These are phyloP conservation scores for Penicillium vulpinum DNA, from an alignment of 2,329 filamentous ascomycete species.

Conservation along the genomic window DNA sequence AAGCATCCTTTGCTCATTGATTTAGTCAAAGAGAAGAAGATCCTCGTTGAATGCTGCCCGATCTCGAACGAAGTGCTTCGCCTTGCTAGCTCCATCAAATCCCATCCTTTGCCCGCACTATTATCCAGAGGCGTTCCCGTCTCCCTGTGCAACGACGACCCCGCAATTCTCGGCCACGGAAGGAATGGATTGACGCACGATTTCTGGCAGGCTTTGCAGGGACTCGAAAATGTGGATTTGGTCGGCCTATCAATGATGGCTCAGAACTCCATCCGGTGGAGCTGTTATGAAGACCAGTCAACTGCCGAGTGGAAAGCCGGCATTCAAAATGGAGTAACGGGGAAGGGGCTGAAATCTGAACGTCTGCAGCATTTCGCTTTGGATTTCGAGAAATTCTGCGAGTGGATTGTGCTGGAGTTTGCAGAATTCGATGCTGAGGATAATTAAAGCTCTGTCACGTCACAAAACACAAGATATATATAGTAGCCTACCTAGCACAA, in stretches of 20 bases:
- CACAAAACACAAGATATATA: slow-evolving; percentile 6
- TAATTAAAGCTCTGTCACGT: slow-evolving; percentile 26
- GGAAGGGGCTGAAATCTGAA: slow-evolving; percentile 68
- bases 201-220: slow-evolving; percentile 91
- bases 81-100: slow-evolving; percentile 72
- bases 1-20: slow-evolving; percentile 89
- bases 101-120: slow-evolving; percentile 79
- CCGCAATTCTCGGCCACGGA: slow-evolving; percentile 82
- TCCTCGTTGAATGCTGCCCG: slow-evolving; percentile 85
- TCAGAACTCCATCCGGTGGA: slow-evolving; percentile 90
- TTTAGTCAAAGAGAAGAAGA: slow-evolving; percentile 83
- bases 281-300: slow-evolving; percentile 78
- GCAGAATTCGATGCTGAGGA: slow-evolving; percentile 50
- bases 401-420: slow-evolving; percentile 84
- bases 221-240: slow-evolving; percentile 86
- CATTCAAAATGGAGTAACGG: slow-evolving; percentile 72
- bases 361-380: slow-evolving; percentile 75
- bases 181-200: slow-evolving; percentile 82
- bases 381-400: slow-evolving; percentile 86
- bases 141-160: slow-evolving; percentile 86
- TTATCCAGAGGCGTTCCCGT: slow-evolving; percentile 82
- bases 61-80: slow-evolving; percentile 87
- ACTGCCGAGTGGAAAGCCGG: slow-evolving; percentile 69
- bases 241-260: slow-evolving; percentile 83
- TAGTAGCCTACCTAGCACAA: neutral